Conservation (phyloP, 805 yeast species). For the Candida ficus region DNA sequence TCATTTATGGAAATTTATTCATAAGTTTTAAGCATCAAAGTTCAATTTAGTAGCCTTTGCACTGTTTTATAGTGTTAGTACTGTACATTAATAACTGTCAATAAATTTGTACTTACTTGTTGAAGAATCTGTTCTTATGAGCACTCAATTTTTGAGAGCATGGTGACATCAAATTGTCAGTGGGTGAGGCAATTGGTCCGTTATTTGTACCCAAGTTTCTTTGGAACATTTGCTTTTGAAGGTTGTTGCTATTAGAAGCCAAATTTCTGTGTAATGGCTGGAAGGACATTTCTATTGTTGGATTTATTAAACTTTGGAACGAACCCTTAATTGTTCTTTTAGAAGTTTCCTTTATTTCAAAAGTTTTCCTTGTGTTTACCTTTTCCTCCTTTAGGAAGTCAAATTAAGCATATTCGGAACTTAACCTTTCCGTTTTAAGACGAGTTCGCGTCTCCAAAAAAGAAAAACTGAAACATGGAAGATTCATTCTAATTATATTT, state of each 20-base stretch:
- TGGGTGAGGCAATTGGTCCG: slow-evolving; percentile 41
- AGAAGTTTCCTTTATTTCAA: background rate
- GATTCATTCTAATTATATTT: too few relatives aligned
- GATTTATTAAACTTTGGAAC: too few relatives aligned
- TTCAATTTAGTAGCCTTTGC: slow-evolving; percentile 24
- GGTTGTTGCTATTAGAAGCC: background rate
- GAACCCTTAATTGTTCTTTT: too few relatives aligned
- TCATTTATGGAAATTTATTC: too few relatives aligned
- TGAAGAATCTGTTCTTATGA: slow-evolving; percentile 39
- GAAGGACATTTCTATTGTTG: too few relatives aligned
- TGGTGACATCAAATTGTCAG: slow-evolving; percentile 54
- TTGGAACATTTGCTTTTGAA: slow-evolving; percentile 18
- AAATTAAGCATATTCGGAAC: too few relatives aligned
- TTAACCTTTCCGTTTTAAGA: background rate
- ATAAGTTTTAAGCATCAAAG: slow-evolving; percentile 9
- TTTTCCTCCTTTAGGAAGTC: background rate
- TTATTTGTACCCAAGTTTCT: slow-evolving; percentile 7
- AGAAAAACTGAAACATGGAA: background rate
- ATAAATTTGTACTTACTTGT: slow-evolving; percentile 25
- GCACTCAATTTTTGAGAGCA: slow-evolving; percentile 50
- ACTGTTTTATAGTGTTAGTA: slow-evolving; percentile 2
- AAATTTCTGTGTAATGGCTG: slow-evolving; percentile 25
- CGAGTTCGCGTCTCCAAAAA: background rate
- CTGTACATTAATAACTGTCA: background rate
- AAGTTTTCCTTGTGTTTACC: background rate